Evolutionary conservation across 192 early-diverging fungal species (phyloP), one percentile per base, ranked within the genome.

Genomic region (Coemansia sp.): DNA sequence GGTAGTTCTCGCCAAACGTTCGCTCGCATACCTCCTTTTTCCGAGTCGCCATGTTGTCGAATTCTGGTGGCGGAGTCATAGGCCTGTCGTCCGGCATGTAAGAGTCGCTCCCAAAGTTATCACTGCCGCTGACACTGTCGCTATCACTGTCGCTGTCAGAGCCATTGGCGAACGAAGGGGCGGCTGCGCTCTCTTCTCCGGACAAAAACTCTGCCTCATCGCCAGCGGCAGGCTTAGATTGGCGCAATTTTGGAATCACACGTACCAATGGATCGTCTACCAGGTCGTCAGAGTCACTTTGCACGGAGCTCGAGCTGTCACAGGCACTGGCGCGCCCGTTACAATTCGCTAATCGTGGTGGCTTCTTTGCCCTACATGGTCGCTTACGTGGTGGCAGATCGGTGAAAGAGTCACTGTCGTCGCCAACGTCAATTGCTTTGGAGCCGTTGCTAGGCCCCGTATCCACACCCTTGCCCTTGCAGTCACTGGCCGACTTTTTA

Each of bases 41-140:
- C 29, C 54, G 38, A 4, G 69, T 77, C 46, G 63, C 40, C 54
- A 50, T 29, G 48, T 77, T 77, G 37, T 77, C 75, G 60, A 65
- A 77, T 24, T 60, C 62, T 10, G 75, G 75, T 35, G 67, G 67
- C 21, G 71, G 71, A 7, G 70, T 80, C 66, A 73, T 73, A 7
- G 76, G 76, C 53, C 67, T 26, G 10, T 37, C 42, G 38, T 70
- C 76, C 2, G 35, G 34, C 4, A 42, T 54, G 36, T 52, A 60
- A 18, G 24, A 27, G 39, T 46, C 24, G 58, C 42, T 65, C 17
- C 29, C 17, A 43, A 22, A 34, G 36, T 50, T n/a, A 24, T 56
- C 50, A 14, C 21, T 29, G 36, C 29, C 36, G 50, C 26, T n/a
- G n/a, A 56, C 56, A n/a, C 21, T 29, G 36, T 38, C 36, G 50